Conservation (phyloP, 805 yeast species). For the Lachancea dasiensis region DNA sequence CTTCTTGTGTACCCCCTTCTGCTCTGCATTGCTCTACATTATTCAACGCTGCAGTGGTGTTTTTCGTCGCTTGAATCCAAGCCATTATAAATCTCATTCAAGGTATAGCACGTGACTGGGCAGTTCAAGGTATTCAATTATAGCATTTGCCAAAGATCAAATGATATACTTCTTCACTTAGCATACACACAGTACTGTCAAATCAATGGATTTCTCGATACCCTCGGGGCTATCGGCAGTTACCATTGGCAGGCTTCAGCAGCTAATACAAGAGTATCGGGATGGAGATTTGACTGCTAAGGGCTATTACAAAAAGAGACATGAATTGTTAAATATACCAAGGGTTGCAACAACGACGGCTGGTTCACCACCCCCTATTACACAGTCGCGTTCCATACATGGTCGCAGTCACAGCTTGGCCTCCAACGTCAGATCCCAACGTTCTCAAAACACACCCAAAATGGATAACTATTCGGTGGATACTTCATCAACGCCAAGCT, state of each 20-base stretch:
- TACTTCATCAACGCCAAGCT: constrained; percentile 5
- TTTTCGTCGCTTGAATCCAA: no score
- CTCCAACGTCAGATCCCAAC: constrained; percentile 15
- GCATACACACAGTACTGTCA: constrained; percentile 2
- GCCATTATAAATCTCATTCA: no score
- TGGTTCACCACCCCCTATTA: constrained; percentile 3
- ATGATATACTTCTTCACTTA: no score
- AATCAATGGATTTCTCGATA: constrained; percentile 34
- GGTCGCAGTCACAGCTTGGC: constrained; percentile 17
- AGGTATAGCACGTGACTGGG: no score
- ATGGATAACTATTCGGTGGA: constrained; percentile 4
- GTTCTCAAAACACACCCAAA: background rate
- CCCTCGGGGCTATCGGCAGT: constrained; percentile 38
- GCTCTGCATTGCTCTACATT: no score
- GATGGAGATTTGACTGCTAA: constrained; percentile 72
- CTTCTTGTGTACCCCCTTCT: no score
- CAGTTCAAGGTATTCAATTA: no score
- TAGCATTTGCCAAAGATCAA: no score
- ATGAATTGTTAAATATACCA: constrained; percentile 20
- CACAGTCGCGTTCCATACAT: background rate
- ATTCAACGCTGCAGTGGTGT: no score
- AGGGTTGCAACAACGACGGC: constrained; percentile 7
- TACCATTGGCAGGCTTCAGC: constrained; percentile 35
- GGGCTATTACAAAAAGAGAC: constrained; percentile 59
- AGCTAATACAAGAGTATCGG: constrained; percentile 44